Conservation (phyloP, 2,329 filamentous ascomycete genomes). For the Scytalidium lignicola region DNA sequence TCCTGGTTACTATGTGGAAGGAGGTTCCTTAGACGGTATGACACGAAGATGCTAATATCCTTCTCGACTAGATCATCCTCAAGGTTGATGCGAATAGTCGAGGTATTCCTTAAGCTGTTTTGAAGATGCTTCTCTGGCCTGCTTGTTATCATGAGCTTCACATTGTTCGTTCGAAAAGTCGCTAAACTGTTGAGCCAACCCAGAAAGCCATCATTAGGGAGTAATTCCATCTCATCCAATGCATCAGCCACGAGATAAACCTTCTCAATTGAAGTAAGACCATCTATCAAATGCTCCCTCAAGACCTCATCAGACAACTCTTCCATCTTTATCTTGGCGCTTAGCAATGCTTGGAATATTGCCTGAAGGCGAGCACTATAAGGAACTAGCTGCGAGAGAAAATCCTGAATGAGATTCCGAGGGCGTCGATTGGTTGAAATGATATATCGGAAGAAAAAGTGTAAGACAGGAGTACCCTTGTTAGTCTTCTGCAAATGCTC, state of each 20-base stretch:
- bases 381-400: slow-evolving; percentile 27
- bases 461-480: slow-evolving; percentile 22
- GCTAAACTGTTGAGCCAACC: slow-evolving; percentile 8
- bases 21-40: slow-evolving; percentile 7
- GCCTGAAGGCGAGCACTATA: slow-evolving; percentile 23
- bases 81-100: slow-evolving; percentile 14
- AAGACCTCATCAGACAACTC: slow-evolving; percentile 17
- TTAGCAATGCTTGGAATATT: slow-evolving; percentile 7
- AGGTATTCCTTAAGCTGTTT: slow-evolving; percentile 11
- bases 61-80: slow-evolving; percentile 15
- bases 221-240: slow-evolving; percentile 18
- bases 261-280: slow-evolving; percentile 11
- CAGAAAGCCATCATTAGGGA: slow-evolving; percentile 4
- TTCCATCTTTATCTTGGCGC: slow-evolving; percentile 6
- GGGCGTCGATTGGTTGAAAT: slow-evolving; percentile 27
- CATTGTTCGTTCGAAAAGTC: slow-evolving; percentile 6
- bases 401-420: slow-evolving; percentile 27
- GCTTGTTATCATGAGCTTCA: slow-evolving; percentile 19
- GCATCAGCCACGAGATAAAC: slow-evolving; percentile 44
- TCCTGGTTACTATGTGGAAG: slow-evolving; percentile 3
- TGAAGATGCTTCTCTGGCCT: slow-evolving; percentile 16
- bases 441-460: slow-evolving; percentile 35
- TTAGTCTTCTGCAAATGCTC: slow-evolving; percentile 11
- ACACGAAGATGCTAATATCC: slow-evolving; percentile 11
- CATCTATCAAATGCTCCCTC: slow-evolving; percentile 25